Evolutionary conservation across 768 basidiomycete genomes (phyloP).

Genomic region (Trametes cubensis): DNA sequence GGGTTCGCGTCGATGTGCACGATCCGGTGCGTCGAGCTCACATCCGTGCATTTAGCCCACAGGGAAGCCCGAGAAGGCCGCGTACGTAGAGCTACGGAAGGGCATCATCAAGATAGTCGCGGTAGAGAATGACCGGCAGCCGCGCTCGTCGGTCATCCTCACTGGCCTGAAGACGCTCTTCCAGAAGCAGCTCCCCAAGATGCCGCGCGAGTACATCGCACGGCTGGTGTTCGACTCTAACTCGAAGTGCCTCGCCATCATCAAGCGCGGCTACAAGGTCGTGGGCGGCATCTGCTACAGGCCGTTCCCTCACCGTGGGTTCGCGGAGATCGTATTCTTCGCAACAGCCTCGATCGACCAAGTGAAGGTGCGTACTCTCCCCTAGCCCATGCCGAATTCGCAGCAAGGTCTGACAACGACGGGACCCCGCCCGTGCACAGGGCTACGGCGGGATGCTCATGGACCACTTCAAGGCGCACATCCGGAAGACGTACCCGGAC

Average conservation of each 20-base stretch:
- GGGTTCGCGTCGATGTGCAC: constrained; percentile 28
- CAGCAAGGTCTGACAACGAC: background rate
- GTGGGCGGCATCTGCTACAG: constrained; percentile 98
- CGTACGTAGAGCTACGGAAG: constrained; percentile 76
- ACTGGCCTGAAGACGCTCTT: constrained; percentile 97
- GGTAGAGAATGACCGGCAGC: constrained; percentile 79
- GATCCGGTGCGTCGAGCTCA: background rate
- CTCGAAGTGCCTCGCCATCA: constrained; percentile 91
- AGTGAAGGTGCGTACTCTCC: constrained; percentile 72
- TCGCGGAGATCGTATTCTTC: constrained; percentile 99
- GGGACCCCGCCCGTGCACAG: constrained; percentile 42
- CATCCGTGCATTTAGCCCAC: constrained; percentile 45
- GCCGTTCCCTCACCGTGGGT: constrained; percentile 91
- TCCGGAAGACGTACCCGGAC: constrained; percentile 76
- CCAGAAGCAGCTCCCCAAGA: constrained; percentile 96
- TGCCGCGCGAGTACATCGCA: constrained; percentile 98
- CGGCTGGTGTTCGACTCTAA: constrained; percentile 91
- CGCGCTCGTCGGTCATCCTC: constrained; percentile 80
- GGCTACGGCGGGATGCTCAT: constrained; percentile 98
- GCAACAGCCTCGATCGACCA: constrained; percentile 96
- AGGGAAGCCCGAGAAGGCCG: constrained; percentile 71
- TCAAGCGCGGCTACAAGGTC: constrained; percentile 93
- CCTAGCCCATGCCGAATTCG: background rate
- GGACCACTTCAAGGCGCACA: constrained; percentile 97
- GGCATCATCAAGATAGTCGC: constrained; percentile 83